These are phyloP conservation scores for Adansonia digitata DNA, from an alignment of 345 rosid species.

Conservation along the genomic window DNA sequence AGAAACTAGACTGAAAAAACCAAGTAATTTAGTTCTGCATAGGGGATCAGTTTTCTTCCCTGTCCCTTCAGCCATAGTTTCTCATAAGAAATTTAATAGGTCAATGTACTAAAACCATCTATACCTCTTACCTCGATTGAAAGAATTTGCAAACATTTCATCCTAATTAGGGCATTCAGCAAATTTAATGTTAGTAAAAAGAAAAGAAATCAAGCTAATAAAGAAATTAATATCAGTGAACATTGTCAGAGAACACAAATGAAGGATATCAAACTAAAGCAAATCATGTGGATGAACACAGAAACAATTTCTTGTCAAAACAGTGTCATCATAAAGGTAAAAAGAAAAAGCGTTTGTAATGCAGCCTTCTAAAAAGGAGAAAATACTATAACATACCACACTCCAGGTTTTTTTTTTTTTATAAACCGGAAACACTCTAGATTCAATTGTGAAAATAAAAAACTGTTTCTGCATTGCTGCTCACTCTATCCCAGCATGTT, in stretches of 20 bases:
- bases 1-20: not conserved
- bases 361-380: not conserved
- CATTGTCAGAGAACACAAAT: not conserved
- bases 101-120: not conserved
- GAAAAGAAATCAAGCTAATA: not conserved
- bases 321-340: not conserved
- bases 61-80: not conserved
- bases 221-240: not conserved
- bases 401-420: not conserved
- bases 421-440: not conserved
- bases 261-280: too few species aligned
- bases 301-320: not conserved
- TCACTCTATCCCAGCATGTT: not conserved
- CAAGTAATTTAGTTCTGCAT: not conserved
- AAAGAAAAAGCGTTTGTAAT: not conserved
- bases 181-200: not conserved
- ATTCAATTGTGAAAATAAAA: not conserved
- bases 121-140: not conserved
- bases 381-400: not conserved
- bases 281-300: not conserved
- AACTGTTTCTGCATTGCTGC: not conserved
- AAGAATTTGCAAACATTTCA: not conserved
- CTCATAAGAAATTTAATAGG: not conserved
- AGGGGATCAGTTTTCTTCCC: not conserved
- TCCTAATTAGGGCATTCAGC: not conserved